A percentile compares a stretch with the other conserved stretches of the same genome.
Conservation (phyloP, 768 basidiomycete genomes). For the Leccinellum albellum region DNA sequence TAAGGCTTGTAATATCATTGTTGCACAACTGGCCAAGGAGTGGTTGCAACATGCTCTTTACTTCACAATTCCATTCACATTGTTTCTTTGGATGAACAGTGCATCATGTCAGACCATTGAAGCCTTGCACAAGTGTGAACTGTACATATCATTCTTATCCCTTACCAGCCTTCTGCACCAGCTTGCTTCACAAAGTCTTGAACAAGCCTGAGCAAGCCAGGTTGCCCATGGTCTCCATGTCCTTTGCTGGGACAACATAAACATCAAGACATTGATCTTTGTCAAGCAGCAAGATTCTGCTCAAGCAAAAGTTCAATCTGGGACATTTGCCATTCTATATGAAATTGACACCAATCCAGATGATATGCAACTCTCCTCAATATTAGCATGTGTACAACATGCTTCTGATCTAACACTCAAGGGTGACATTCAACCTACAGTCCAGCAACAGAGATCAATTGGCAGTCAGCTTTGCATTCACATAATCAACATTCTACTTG, state of each 20-base stretch:
- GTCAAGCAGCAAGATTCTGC: conserved; percentile 16
- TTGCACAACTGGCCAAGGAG: not conserved
- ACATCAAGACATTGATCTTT: conserved; percentile 29
- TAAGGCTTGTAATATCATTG: conserved; percentile 4
- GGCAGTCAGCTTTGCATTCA: not conserved
- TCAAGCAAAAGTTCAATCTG: not conserved
- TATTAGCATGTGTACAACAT: not conserved
- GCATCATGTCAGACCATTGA: not conserved
- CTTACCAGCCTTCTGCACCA: not conserved
- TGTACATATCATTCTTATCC: not conserved
- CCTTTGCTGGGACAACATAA: conserved; percentile 27
- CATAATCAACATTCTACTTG: not conserved
- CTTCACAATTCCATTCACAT: not conserved
- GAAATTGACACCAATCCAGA: not conserved
- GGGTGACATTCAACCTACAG: not conserved
- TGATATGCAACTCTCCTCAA: not conserved
- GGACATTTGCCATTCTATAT: not conserved
- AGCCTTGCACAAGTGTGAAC: not conserved
- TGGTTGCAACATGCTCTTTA: not conserved
- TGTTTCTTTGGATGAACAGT: not conserved
- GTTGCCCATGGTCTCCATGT: not conserved
- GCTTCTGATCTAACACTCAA: not conserved
- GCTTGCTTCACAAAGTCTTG: not conserved
- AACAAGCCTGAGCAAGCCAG: not conserved
- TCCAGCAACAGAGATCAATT: not conserved